Evolutionary conservation across 2,329 filamentous ascomycete species (phyloP), one percentile per base, ranked within the genome.

Genomic region (Scleromitrula shiraiana): DNA sequence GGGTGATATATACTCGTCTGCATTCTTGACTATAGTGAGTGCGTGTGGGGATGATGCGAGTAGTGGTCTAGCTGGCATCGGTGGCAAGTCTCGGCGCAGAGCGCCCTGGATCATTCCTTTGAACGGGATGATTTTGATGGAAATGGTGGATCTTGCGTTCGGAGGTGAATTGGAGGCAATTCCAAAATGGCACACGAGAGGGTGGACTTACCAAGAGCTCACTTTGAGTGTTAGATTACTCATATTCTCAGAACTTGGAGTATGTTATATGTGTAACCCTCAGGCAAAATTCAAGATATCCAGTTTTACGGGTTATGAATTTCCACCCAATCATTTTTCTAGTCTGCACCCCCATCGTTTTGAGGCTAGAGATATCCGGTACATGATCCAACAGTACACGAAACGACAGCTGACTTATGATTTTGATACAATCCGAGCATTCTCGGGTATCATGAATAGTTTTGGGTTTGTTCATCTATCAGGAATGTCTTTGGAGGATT

Each of bases 141-240:
- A 32, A 32, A n/a, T 2, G 1, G 8, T 32, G 29, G 10, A n/a
- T 14, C 12, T 3, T 32, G 12, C 29, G 12, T 32, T 32, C 29
- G 4, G 2, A 10, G 8, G 9, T 32, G 8, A 32, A 2, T n/a
- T n/a, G n/a, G n/a, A n/a, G n/a, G n/a, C n/a, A n/a, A n/a, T 32
- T 6, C 29, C 29, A 14, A 37, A 37, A 38, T 47, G 36, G 35
- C 26, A 47, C 23, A 50, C 35, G 7, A 27, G 41, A 29, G 41
- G 12, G 7, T 50, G 47, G 47, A 50, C 41, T n/a, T 41, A 40
- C 8, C 48, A 50, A 32, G 41, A 46, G 12, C 23, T 24, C 14
- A n/a, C 22, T 2, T 24, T 50, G 17, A 46, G 41, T 23, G 20
- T 10, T 20, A 46, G 48, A 37, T 10, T 41, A 12, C 36, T 50